Base-by-base conservation (phyloP, 1,139 yeast species). In the Kodamaea suecica region DNA sequence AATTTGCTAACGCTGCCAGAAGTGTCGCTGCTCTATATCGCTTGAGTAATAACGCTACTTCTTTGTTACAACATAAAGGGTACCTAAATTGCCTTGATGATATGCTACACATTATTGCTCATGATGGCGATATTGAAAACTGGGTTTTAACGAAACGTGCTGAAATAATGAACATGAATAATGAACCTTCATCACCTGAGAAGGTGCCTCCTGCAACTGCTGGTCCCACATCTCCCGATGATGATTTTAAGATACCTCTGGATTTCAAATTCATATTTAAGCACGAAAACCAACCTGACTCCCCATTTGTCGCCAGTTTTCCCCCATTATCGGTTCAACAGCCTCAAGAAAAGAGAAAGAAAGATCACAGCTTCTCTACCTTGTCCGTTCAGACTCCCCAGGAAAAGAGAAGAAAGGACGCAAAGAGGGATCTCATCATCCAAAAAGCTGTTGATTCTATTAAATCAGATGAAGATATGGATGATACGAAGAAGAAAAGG, bases 1-100 rank as follows among this genome's bases (percentile, higher is more conserved):
- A 78, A 45, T 80, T 80, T 56, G 74, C 80, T 37, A 62, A 64
- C 35, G 85, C 85, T 7, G 85, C 85, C 20, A 70, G 76, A 39
- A 74, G 84, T 3, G 82, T 80, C 27, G 82, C 85, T 3, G 68
- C 80, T 1, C 59, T 80, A 8, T 80, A 79, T 47, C 61, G 83
- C 35, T 51, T 76, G 7, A 69, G 82, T 12, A 70, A 72, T 37
- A 64, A 67, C 31, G 63, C 73, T 25, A 66, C 59, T 21, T 55
- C 68, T 4, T 43, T 73, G 27, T 49, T 72, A 17, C 66, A 66
- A 33, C 65, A 70, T 30, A 70, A 67, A 39, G 86, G 86, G 0
- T 80, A 79, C 43, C 50, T 78, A 30, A 71, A 69, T 25, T 78
- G 84, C 47, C 45, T 80, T 5, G 72, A 78, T 38, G 85, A 80